Evolutionary conservation across 495 filamentous ascomycete genomes (phyloP).

Genomic region (Rhizodiscina lignyota): DNA sequence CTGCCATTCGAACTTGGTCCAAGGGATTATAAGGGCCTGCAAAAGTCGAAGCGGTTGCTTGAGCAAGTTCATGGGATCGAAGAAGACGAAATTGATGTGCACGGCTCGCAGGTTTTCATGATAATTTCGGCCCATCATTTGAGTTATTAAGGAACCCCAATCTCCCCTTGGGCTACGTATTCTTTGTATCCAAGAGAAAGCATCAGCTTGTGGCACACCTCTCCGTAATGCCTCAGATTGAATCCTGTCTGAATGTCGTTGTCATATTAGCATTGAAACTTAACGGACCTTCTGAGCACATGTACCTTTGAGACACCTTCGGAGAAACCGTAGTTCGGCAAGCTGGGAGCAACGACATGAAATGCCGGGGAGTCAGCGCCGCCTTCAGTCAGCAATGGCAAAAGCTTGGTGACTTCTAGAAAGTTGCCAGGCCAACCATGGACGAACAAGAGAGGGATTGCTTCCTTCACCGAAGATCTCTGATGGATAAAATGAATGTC

Average conservation of each 20-base stretch:
- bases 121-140: constrained; percentile 37
- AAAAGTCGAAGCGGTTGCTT: constrained; percentile 26
- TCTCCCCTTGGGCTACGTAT: constrained; percentile 58
- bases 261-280: no score
- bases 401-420: constrained; percentile 45
- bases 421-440: constrained; percentile 47
- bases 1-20: constrained; percentile 19
- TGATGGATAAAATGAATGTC: constrained; percentile 24
- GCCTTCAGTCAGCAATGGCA: constrained; percentile 32
- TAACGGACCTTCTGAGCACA: no score
- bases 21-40: constrained; percentile 24
- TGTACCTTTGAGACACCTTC: constrained; percentile 30
- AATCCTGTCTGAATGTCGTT: no score
- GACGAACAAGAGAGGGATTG: constrained; percentile 21
- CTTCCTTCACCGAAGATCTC: constrained; percentile 8
- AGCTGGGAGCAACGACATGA: constrained; percentile 50
- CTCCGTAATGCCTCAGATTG: constrained; percentile 42
- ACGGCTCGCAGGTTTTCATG: constrained; percentile 38
- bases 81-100: constrained; percentile 46
- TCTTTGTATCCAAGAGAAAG: constrained; percentile 42
- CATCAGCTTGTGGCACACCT: constrained; percentile 49
- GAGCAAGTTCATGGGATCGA: constrained; percentile 18
- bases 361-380: constrained; percentile 30
- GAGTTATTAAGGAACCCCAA: constrained; percentile 47
- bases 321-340: constrained; percentile 61